Base-by-base conservation (phyloP, 1,139 yeast genomes). In the Hansenula lynferdii region DNA sequence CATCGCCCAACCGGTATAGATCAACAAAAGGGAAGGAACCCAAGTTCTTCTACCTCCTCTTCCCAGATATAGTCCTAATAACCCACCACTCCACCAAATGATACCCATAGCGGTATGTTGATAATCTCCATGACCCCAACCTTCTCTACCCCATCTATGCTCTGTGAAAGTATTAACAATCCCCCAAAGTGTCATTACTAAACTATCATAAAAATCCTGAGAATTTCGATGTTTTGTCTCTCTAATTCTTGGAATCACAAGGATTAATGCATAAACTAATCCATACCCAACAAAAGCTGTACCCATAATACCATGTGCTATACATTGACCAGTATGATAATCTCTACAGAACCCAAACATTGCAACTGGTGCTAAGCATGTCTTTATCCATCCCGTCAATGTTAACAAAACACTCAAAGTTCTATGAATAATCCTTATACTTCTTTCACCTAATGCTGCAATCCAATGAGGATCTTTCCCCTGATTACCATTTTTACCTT, bases 271-370 rank as follows among this genome's bases (percentile, higher is more conserved):
- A 48, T 86, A 69, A 9, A 86, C 61, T 46, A 82, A 80, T 8
- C 96, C 95, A 58, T 90, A 90, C 5, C 72, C 62, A 12, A 90
- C 73, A 51, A 90, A 90, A 0, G 95, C 82, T 17, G 87, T 73
- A 1, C 97, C 97, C 97, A 90, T 90, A 45, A 90, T 85, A 7
- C 96, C 97, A 59, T 90, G 97, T 0, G 97, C 97, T 35, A 89
- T 74, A 59, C 97, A 90, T 62, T 90, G 97, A 16, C 97, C 97
- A 52, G 90, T 68, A 65, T 87, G 76, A 42, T 66, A 58, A 54
- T 80, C 77, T 62, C 87, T 72, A 57, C 89, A 77, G 73, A 89
- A 90, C 1, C 96, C 96, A 48, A 87, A 77, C 46, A 89, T 60
- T 1, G 96, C 84, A 36, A 86, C 80, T 5, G 92, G 89, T 0